Percentiles rank a stretch among this genome's conserved stretches.
These are phyloP conservation scores for Penicillium herquei DNA, from an alignment of 495 filamentous ascomycete species.

Conservation along the genomic window DNA sequence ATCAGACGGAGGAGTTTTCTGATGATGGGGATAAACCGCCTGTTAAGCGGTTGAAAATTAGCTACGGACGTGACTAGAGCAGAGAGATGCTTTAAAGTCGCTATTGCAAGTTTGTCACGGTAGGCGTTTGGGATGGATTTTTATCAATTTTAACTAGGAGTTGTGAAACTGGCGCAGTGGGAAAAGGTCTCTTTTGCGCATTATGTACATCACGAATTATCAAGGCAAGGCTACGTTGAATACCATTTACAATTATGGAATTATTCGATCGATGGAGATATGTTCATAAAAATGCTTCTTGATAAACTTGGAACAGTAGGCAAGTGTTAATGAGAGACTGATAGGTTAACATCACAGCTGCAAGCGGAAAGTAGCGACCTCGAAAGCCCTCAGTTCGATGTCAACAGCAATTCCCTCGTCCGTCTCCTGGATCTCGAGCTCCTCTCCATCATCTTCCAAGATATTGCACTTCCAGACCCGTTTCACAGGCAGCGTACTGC, in stretches of 20 bases:
- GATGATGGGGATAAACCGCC: slow-evolving; percentile 47
- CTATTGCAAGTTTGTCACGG: slow-evolving; percentile 3
- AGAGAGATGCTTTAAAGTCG: neutral
- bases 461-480: slow-evolving; percentile 77
- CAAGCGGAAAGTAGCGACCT: slow-evolving; percentile 83
- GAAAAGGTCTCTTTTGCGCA: slow-evolving; percentile 4
- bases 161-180: neutral
- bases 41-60: slow-evolving; percentile 52
- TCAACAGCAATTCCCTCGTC: slow-evolving; percentile 48
- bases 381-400: slow-evolving; percentile 78
- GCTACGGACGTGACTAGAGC: slow-evolving; percentile 46
- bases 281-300: no score
- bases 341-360: slow-evolving; percentile 49
- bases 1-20: slow-evolving; percentile 37
- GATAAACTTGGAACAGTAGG: neutral
- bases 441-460: slow-evolving; percentile 58
- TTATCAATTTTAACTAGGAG: neutral
- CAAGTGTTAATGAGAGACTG: neutral
- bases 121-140: slow-evolving; percentile 10
- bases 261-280: neutral
- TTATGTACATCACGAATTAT: slow-evolving; percentile 25
- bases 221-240: slow-evolving; percentile 10
- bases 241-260: neutral
- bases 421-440: slow-evolving; percentile 45
- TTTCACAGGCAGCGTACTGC: slow-evolving; percentile 65